A percentile compares a stretch with the other conserved stretches of the same genome.
Evolutionary conservation across 495 filamentous ascomycete species (phyloP).

Genomic region (Talaromyces thailandensis): DNA sequence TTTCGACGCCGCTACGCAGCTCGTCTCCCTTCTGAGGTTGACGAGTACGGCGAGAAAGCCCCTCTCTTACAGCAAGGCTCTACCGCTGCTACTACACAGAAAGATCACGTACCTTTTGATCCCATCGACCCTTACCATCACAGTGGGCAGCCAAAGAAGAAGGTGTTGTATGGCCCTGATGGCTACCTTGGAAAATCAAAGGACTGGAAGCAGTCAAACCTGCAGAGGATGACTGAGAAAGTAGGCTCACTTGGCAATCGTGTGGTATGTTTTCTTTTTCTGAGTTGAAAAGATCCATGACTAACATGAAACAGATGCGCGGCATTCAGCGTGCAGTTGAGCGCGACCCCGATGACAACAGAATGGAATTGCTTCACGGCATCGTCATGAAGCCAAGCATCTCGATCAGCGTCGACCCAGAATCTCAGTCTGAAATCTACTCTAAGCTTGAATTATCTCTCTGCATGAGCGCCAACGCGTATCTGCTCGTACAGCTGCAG

Average conservation of each 20-base stretch:
- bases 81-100: background rate
- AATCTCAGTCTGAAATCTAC: slow-evolving; percentile 42
- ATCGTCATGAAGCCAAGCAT: slow-evolving; percentile 17
- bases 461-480: slow-evolving; percentile 40
- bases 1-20: background rate
- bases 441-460: slow-evolving; percentile 48
- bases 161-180: slow-evolving; percentile 4
- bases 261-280: background rate
- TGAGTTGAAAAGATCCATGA: background rate
- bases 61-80: background rate
- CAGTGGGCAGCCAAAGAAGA: slow-evolving; percentile 6
- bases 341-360: slow-evolving; percentile 1
- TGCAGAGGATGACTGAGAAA: slow-evolving; percentile 1
- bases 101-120: slow-evolving; percentile 5
- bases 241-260: background rate
- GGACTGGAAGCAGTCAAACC: slow-evolving; percentile 1
- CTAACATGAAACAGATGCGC: background rate
- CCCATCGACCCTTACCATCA: slow-evolving; percentile 5
- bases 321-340: background rate
- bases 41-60: background rate
- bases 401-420: slow-evolving; percentile 34
- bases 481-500: slow-evolving; percentile 36
- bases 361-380: slow-evolving; percentile 4
- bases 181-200: slow-evolving; percentile 5
- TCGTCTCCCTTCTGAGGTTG: background rate